These are phyloP conservation scores for Solanum clarkiae DNA, from an alignment of 257 asterid species.

Conservation along the genomic window DNA sequence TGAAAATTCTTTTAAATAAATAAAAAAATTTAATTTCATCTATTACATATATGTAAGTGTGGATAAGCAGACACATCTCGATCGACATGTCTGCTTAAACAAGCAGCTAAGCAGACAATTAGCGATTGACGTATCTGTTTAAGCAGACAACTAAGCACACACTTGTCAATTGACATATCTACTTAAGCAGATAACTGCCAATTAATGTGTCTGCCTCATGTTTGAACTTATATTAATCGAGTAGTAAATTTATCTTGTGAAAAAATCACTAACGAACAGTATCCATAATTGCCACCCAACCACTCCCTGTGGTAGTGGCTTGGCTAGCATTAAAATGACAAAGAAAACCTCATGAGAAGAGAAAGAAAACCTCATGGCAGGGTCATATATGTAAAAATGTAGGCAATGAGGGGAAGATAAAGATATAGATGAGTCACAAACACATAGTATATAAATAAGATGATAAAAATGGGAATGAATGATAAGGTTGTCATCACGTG, in stretches of 20 bases:
- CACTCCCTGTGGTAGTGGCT: neutral
- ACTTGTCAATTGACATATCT: too few species aligned
- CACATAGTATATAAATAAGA: neutral
- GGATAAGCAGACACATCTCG: too few species aligned
- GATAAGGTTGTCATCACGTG: constrained; percentile 52
- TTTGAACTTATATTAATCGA: neutral
- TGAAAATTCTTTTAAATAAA: neutral
- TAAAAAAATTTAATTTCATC: too few species aligned
- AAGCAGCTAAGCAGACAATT: too few species aligned
- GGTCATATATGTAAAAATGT: neutral
- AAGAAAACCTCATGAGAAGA: neutral
- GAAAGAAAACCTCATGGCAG: neutral
- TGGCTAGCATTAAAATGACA: neutral
- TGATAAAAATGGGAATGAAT: constrained; percentile 16
- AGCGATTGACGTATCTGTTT: too few species aligned
- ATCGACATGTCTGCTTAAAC: too few species aligned
- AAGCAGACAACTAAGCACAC: too few species aligned
- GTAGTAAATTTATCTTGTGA: neutral
- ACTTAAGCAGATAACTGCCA: too few species aligned
- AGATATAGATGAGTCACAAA: neutral
- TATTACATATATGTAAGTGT: too few species aligned
- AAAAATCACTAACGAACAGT: constrained; percentile 1
- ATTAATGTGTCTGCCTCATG: too few species aligned
- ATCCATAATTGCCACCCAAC: neutral
- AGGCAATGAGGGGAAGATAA: neutral